Conservation (phyloP, 305 asterid species). For the Galium porrigens region DNA sequence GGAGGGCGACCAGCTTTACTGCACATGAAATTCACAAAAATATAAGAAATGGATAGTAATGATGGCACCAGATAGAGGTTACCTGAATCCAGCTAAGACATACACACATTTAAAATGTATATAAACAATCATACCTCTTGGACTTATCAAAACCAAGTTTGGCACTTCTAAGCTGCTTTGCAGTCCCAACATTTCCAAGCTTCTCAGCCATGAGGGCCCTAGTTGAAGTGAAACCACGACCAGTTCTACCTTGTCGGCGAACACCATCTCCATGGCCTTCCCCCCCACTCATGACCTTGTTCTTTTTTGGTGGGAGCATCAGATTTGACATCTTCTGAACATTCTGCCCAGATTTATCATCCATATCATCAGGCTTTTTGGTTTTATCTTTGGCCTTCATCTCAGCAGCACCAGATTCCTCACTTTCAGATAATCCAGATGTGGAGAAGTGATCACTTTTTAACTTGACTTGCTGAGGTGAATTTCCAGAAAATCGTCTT, state of each 20-base stretch:
- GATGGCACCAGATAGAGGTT: neutral
- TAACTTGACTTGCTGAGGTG: conserved; percentile 57
- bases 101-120: conserved; percentile 7
- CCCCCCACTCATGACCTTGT: conserved; percentile 41
- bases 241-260: conserved; percentile 76
- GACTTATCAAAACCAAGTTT: conserved; percentile 60
- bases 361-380: conserved; percentile 50
- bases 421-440: conserved; percentile 69
- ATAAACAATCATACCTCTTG: conserved; percentile 42
- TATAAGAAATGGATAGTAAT: neutral
- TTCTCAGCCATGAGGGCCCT: conserved; percentile 62
- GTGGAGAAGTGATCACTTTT: conserved; percentile 53
- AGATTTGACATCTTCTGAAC: conserved; percentile 68
- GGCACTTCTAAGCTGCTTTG: conserved; percentile 74
- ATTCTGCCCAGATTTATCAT: conserved; percentile 50
- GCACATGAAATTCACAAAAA: conserved; percentile 25
- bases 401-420: conserved; percentile 75
- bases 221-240: conserved; percentile 52
- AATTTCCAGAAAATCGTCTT: conserved; percentile 43
- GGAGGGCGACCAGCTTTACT: conserved; percentile 76
- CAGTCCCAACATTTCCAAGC: conserved; percentile 56
- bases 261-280: conserved; percentile 58
- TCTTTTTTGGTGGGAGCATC: conserved; percentile 70
- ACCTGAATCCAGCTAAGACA: conserved; percentile 2
- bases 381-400: conserved; percentile 44